A percentile compares a stretch with the other conserved stretches of the same genome.
phyloP scores from a whole-genome alignment of 2,329 filamentous ascomycete species.

The Cyanodermella asteris region DNA sequence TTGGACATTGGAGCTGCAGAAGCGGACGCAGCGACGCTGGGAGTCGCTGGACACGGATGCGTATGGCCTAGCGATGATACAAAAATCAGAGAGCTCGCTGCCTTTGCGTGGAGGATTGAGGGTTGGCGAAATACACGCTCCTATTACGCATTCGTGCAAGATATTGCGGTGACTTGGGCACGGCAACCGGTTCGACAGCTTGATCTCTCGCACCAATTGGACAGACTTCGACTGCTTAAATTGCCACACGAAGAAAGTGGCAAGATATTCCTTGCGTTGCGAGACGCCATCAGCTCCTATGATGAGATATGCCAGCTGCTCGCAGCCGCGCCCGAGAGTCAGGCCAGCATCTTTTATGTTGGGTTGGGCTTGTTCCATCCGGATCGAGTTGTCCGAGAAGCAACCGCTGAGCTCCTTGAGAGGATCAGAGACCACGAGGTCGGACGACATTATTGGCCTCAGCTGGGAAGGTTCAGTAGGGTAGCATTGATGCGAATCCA shows the following conservation, averaged over 20 bases:
- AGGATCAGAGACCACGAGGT: constrained; percentile 71
- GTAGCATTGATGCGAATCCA: constrained; percentile 63
- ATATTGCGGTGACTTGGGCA: constrained; percentile 19
- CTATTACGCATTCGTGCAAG: constrained; percentile 89
- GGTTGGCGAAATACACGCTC: constrained; percentile 90
- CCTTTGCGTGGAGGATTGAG: constrained; percentile 81
- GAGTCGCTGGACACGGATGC: constrained; percentile 68
- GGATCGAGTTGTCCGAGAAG: constrained; percentile 53
- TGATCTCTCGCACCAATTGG: constrained; percentile 80
- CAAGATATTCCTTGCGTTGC: constrained; percentile 66
- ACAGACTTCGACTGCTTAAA: constrained; percentile 65
- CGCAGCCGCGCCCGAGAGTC: constrained; percentile 61
- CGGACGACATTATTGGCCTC: constrained; percentile 79
- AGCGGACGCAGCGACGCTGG: constrained; percentile 17
- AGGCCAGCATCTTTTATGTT: constrained; percentile 77
- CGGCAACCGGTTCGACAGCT: constrained; percentile 18
- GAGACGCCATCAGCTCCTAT: constrained; percentile 54
- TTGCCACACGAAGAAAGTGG: constrained; percentile 54
- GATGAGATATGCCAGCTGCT: constrained; percentile 71
- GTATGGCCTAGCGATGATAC: constrained; percentile 74
- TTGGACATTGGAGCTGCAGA: constrained; percentile 68
- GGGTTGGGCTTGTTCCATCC: constrained; percentile 84
- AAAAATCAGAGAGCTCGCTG: constrained; percentile 68
- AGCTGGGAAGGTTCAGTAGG: constrained; percentile 70
- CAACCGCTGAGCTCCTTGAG: constrained; percentile 59